These are phyloP conservation scores for Microbotryum saponariae DNA, from an alignment of 1,284 basidiomycete genomes.

Conservation along the genomic window DNA sequence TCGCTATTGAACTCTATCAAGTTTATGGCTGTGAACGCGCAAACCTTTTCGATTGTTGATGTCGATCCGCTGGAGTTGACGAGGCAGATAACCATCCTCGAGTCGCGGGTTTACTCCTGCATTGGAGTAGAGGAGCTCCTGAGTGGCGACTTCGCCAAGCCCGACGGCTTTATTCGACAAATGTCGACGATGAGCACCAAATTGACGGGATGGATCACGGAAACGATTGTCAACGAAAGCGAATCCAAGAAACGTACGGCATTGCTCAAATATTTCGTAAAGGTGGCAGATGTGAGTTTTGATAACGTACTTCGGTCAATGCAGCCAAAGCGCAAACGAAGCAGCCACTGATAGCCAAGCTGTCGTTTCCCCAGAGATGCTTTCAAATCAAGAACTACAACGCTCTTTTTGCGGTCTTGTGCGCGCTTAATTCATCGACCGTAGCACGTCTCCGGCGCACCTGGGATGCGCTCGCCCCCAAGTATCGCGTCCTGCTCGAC, in stretches of 20 bases:
- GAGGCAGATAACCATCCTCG: constrained; percentile 46
- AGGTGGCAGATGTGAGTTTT: constrained; percentile 41
- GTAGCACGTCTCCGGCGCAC: constrained; percentile 41
- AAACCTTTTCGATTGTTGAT: constrained; percentile 57
- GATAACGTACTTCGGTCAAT: too few species aligned
- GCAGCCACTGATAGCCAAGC: constrained; percentile 42
- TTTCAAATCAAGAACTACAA: constrained; percentile 44
- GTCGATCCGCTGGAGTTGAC: constrained; percentile 64
- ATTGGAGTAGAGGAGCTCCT: constrained; percentile 44
- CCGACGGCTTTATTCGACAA: constrained; percentile 27
- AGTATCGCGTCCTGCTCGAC: constrained; percentile 73
- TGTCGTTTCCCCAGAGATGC: constrained; percentile 42
- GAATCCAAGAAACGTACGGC: constrained; percentile 41
- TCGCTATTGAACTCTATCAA: constrained; percentile 51
- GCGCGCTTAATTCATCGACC: constrained; percentile 43
- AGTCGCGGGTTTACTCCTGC: constrained; percentile 39
- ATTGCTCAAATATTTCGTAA: constrained; percentile 45
- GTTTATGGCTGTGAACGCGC: constrained; percentile 47
- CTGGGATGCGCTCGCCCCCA: constrained; percentile 67
- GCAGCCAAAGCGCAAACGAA: neutral
- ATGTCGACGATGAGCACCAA: constrained; percentile 44
- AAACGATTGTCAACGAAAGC: constrained; percentile 43
- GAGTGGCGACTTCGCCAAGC: constrained; percentile 39
- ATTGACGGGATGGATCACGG: constrained; percentile 46
- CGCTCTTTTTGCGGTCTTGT: constrained; percentile 44